Evolutionary conservation across 1,139 yeast genomes (phyloP), one percentile per base, ranked within the genome.

Genomic region (Hemisphaericaspora xylofermentans): DNA sequence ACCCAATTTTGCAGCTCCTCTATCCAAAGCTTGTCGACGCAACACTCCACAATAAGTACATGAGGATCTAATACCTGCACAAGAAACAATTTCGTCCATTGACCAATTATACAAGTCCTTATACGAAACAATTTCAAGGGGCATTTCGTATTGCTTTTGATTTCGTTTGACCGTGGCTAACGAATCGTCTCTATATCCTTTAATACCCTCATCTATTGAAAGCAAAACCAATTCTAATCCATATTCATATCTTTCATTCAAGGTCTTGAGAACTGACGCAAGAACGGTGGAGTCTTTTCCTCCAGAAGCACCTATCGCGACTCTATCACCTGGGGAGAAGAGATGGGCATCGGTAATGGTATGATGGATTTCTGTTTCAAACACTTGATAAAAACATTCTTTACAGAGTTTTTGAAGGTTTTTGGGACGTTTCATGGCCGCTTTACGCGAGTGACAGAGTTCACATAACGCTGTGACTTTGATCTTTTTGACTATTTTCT

Each of bases 41-140:
- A 94, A 80, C 9, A 94, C 98, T 38, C 99, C 99, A 68, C 99
- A 94, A 60, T 93, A 94, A 0, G 99, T 94, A 64, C 99, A 94
- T 57, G 95, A 88, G 49, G 89, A 88, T 60, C 96, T 77, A 39
- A 88, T 84, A 8, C 98, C 98, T 2, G 96, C 94, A 61, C 95
- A 88, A 1, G 93, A 82, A 1, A 94, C 99, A 40, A 94, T 88
- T 56, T 89, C 95, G 65, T 94, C 99, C 99, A 94, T 93, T 8
- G 96, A 88, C 99, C 99, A 94, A 58, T 84, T 75, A 57, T 93
- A 94, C 16, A 94, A 69, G 30, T 91, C 96, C 49, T 82, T 82
- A 56, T 93, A 94, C 5, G 96, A 87, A 5, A 94, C 85, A 43
- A 94, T 89, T 57, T 88, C 93, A 42, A 94, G 68, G 0, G 95